Percentiles rank a stretch among this genome's conserved stretches.
Conservation (phyloP, 1,284 basidiomycete species). For the Afroboletus lepidellus region DNA sequence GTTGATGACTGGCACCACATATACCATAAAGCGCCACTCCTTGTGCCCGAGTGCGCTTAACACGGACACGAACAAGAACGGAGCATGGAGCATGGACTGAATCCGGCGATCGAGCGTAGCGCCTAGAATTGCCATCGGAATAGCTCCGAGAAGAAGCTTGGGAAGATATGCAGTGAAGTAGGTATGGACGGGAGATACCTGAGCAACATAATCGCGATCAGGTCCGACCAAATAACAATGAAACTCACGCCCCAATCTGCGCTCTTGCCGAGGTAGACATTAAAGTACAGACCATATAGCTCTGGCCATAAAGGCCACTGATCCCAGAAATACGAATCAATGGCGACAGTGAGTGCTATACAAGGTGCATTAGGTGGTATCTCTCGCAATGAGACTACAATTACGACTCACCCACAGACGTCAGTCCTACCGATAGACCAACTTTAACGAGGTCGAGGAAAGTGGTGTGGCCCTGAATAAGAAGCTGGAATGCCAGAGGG, state of each 20-base stretch:
- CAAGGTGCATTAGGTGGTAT: not conserved
- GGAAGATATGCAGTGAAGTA: slow-evolving; percentile 78
- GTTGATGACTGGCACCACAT: slow-evolving; percentile 83
- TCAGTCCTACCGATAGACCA: slow-evolving; percentile 53
- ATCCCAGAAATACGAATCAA: slow-evolving; percentile 91
- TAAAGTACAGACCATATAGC: slow-evolving; percentile 78
- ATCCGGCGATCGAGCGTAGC: slow-evolving; percentile 47
- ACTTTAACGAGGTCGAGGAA: slow-evolving; percentile 48
- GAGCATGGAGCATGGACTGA: slow-evolving; percentile 51
- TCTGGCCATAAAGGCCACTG: slow-evolving; percentile 84
- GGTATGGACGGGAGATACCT: slow-evolving; percentile 71
- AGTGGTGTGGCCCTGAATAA: slow-evolving; percentile 45
- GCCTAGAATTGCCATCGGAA: slow-evolving; percentile 64
- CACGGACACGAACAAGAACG: slow-evolving; percentile 55
- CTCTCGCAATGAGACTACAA: not conserved
- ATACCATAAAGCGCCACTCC: slow-evolving; percentile 96
- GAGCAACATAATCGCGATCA: not conserved
- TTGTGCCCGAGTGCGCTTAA: slow-evolving; percentile 85
- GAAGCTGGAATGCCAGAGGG: slow-evolving; percentile 59
- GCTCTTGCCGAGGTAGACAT: slow-evolving; percentile 84
- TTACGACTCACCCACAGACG: slow-evolving; percentile 55
- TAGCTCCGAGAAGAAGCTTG: slow-evolving; percentile 69
- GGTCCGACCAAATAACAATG: slow-evolving; percentile 1
- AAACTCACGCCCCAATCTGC: slow-evolving; percentile 86
- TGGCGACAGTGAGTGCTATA: slow-evolving; percentile 58